Percentiles rank a stretch among this genome's conserved stretches.
phyloP scores from a whole-genome alignment of 345 rosid genomes.

The Corchorus capsularis region DNA sequence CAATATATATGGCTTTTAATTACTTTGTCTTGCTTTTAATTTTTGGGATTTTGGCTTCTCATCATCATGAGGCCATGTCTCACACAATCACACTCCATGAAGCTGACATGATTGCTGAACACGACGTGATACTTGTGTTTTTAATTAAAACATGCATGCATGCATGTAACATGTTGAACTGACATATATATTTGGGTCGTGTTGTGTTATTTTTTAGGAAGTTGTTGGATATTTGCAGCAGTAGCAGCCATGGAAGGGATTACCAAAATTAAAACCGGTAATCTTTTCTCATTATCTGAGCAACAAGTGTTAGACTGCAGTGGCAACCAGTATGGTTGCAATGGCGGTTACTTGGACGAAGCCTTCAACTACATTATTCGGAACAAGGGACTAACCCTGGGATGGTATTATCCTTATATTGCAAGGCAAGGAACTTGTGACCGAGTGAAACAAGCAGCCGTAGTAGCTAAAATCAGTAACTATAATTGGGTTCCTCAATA shows the following conservation, averaged over 20 bases:
- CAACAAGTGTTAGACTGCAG: constrained; percentile 71
- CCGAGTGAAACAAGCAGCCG: neutral
- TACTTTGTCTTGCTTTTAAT: constrained; percentile 16
- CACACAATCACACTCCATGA: constrained; percentile 22
- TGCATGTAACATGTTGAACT: no score
- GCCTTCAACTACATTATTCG: constrained; percentile 47
- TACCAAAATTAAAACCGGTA: constrained; percentile 50
- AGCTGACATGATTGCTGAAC: constrained; percentile 21
- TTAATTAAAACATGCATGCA: no score
- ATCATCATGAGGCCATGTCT: neutral
- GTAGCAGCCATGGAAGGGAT: constrained; percentile 71
- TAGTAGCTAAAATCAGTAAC: constrained; percentile 32
- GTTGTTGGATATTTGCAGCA: constrained; percentile 84
- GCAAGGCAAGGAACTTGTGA: constrained; percentile 43
- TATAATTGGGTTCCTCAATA: constrained; percentile 31
- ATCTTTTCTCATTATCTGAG: constrained; percentile 56
- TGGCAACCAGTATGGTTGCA: constrained; percentile 37
- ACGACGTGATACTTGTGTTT: neutral
- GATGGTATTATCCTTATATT: constrained; percentile 46
- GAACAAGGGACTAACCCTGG: constrained; percentile 46
- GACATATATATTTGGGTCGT: no score
- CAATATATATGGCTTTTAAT: no score
- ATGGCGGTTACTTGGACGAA: constrained; percentile 46
- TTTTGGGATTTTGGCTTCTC: constrained; percentile 23
- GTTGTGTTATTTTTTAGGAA: constrained; percentile 24